phyloP scores from a whole-genome alignment of 495 filamentous ascomycete genomes.

The Clohesyomyces aquaticus region DNA sequence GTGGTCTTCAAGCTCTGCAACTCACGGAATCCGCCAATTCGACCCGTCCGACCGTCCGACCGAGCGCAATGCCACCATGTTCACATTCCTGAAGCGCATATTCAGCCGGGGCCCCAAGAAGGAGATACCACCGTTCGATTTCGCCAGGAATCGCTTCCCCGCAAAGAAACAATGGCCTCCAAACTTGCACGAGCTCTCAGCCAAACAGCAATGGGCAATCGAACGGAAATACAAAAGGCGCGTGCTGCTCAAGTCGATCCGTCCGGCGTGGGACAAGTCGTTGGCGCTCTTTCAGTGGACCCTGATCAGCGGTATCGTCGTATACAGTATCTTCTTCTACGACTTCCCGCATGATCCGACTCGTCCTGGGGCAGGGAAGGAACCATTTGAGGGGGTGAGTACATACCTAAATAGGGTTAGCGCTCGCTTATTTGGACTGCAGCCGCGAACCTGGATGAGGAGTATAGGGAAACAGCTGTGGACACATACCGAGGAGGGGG shows the following conservation, averaged over 20 bases:
- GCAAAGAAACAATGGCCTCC: constrained; percentile 93
- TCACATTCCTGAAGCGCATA: constrained; percentile 13
- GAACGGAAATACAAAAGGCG: constrained; percentile 62
- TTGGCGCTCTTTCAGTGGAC: constrained; percentile 72
- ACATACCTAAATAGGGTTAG: constrained; percentile 3
- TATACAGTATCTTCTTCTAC: constrained; percentile 78
- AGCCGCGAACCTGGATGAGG: constrained; percentile 2
- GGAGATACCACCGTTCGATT: constrained; percentile 36
- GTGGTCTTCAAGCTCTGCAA: neutral
- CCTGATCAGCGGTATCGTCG: constrained; percentile 59
- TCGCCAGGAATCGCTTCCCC: constrained; percentile 62
- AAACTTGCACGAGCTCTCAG: constrained; percentile 78
- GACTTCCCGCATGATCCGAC: constrained; percentile 57
- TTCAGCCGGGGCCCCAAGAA: neutral
- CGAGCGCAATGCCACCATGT: neutral
- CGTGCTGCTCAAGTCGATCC: constrained; percentile 67
- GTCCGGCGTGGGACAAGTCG: constrained; percentile 74
- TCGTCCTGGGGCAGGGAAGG: constrained; percentile 22
- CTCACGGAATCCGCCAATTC: constrained; percentile 4
- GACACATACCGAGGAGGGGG: neutral
- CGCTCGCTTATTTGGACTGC: constrained; percentile 8
- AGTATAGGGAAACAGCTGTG: neutral
- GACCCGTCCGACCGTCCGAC: neutral
- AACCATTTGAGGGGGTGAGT: constrained; percentile 26
- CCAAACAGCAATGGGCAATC: constrained; percentile 83